Conservation (phyloP, 75 land plant genomes). For the Cryptomeria japonica region DNA sequence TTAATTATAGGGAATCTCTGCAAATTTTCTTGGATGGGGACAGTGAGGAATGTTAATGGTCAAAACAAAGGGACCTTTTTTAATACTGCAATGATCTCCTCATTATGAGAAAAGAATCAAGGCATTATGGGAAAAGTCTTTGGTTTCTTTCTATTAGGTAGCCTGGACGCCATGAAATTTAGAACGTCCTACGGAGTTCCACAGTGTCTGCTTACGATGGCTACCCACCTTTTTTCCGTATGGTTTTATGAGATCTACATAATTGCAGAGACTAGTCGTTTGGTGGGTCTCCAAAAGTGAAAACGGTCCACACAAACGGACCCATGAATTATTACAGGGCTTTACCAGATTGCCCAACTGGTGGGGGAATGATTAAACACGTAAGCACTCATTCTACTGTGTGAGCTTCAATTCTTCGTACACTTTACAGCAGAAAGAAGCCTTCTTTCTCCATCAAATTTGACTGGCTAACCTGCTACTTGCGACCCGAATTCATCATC, state of each 20-base stretch:
- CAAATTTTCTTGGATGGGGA: neutral
- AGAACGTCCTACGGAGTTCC: too few species aligned
- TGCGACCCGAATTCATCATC: too few species aligned
- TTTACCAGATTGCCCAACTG: neutral
- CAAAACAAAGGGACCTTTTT: neutral
- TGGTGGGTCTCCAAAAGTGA: neutral
- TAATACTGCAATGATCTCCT: neutral
- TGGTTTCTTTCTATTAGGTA: neutral
- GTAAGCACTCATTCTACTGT: neutral
- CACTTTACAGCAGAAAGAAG: neutral
- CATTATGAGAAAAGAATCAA: neutral
- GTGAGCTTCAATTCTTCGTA: neutral
- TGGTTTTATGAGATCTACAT: neutral
- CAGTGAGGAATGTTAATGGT: neutral
- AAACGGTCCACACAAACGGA: too few species aligned
- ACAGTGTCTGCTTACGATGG: too few species aligned
- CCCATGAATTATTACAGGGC: neutral
- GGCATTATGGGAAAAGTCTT: neutral
- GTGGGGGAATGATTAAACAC: neutral
- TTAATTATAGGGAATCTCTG: neutral
- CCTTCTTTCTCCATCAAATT: too few species aligned
- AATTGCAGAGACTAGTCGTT: neutral
- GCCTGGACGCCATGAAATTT: neutral
- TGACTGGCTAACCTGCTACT: too few species aligned
- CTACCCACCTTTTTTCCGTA: neutral